Evolutionary conservation across 1,284 basidiomycete genomes (phyloP).

Genomic region (Cerioporus squamosus): DNA sequence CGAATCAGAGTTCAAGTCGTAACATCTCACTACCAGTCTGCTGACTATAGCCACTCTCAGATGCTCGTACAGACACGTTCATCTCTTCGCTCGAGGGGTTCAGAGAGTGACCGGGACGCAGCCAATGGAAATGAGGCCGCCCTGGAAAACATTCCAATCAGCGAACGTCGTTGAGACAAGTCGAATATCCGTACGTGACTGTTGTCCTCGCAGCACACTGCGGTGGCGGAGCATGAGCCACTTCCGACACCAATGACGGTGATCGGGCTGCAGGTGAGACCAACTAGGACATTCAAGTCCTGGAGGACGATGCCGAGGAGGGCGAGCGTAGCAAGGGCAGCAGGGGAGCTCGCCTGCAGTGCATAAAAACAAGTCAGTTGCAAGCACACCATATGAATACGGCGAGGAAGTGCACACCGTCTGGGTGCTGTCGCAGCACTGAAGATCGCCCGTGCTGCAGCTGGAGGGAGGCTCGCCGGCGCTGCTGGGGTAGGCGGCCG

Average conservation of each 20-base stretch:
- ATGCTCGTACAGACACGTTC: too few species aligned
- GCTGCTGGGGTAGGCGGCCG: conserved; percentile 23
- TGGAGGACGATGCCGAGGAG: conserved; percentile 29
- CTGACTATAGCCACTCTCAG: too few species aligned
- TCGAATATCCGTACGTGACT: conserved; percentile 3
- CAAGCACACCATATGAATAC: conserved; percentile 6
- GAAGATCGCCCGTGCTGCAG: conserved; percentile 30
- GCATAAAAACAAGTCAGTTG: background rate
- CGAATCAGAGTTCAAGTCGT: too few species aligned
- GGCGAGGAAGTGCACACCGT: conserved; percentile 15
- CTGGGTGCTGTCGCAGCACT: conserved; percentile 30
- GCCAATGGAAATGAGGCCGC: conserved; percentile 12
- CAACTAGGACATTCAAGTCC: conserved; percentile 30
- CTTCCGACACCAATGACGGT: conserved; percentile 28
- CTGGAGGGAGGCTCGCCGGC: conserved; percentile 6
- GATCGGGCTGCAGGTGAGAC: conserved; percentile 34
- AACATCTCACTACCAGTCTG: too few species aligned
- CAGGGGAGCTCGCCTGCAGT: conserved; percentile 19
- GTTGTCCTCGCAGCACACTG: conserved; percentile 13
- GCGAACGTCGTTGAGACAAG: background rate
- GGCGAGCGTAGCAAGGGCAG: conserved; percentile 18
- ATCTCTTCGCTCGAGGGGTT: background rate
- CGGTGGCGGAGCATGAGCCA: conserved; percentile 18
- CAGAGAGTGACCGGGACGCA: conserved; percentile 10
- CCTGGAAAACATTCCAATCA: background rate